Conservation (phyloP, 345 rosid species). For the Aquilaria yunnanensis region DNA sequence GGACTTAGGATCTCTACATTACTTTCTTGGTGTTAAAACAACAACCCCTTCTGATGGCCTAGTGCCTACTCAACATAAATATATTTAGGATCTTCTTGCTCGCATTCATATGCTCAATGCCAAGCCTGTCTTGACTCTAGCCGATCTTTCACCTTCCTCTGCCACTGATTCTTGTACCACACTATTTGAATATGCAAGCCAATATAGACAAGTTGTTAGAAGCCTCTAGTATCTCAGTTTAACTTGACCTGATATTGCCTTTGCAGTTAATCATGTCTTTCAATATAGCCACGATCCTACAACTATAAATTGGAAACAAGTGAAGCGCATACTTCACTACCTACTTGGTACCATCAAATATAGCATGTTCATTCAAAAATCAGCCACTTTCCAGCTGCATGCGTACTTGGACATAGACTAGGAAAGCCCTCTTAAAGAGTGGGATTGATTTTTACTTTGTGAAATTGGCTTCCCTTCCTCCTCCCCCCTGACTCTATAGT, state of each 20-base stretch:
- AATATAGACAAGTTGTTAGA: neutral
- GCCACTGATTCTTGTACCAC: too few relatives aligned
- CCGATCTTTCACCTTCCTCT: neutral
- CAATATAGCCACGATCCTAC: neutral
- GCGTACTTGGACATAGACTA: too few relatives aligned
- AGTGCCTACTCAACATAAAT: neutral
- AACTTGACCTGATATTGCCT: neutral
- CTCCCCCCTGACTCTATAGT: too few relatives aligned
- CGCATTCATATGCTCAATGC: neutral
- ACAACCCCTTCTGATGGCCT: too few relatives aligned
- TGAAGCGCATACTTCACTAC: too few relatives aligned
- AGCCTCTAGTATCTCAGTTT: neutral
- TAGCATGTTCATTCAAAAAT: too few relatives aligned
- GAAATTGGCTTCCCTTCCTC: too few relatives aligned
- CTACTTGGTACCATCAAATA: too few relatives aligned
- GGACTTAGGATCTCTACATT: neutral
- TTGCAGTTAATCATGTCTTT: neutral
- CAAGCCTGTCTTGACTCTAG: neutral
- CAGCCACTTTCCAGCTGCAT: too few relatives aligned
- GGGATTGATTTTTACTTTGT: too few relatives aligned
- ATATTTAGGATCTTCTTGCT: neutral
- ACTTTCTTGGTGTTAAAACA: neutral
- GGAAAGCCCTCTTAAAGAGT: too few relatives aligned
- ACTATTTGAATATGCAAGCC: neutral
- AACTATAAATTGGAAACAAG: neutral